phyloP scores from a whole-genome alignment of 345 rosid species.

The Camelina hispida region DNA sequence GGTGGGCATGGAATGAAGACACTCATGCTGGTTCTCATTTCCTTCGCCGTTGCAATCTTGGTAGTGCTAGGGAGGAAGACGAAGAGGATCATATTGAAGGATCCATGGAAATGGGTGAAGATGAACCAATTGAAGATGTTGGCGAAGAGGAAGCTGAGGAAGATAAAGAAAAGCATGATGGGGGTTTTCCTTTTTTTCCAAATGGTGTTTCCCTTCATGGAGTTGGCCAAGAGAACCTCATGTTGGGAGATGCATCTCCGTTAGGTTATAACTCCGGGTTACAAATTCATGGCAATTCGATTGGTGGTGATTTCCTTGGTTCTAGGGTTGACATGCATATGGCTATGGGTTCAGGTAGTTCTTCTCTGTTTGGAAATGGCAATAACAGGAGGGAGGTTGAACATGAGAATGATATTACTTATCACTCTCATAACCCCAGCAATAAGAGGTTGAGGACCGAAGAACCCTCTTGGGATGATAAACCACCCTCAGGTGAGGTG shows the following conservation, averaged over 20 bases:
- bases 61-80: conserved; percentile 37
- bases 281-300: conserved; percentile 54
- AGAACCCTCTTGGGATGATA: conserved; percentile 60
- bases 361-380: conserved; percentile 57
- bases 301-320: conserved; percentile 63
- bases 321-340: conserved; percentile 60
- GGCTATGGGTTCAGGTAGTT: conserved; percentile 65
- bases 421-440: conserved; percentile 53
- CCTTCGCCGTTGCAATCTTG: conserved; percentile 54
- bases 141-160: conserved; percentile 49
- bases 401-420: conserved; percentile 55
- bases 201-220: conserved; percentile 55
- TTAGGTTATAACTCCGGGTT: conserved; percentile 58
- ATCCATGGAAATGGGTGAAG: conserved; percentile 50
- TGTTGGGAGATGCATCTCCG: conserved; percentile 60
- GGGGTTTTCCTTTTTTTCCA: conserved; percentile 54
- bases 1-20: conserved; percentile 53
- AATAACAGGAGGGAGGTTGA: conserved; percentile 72
- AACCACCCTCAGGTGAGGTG: conserved; percentile 51
- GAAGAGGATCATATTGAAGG: conserved; percentile 42
- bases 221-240: conserved; percentile 59
- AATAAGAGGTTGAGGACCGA: conserved; percentile 72
- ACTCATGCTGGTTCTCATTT: conserved; percentile 46
- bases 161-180: conserved; percentile 47
- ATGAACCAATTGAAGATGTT: conserved; percentile 41